Evolutionary conservation across 1,284 basidiomycete genomes (phyloP).

Genomic region (Inonotus obliquus): DNA sequence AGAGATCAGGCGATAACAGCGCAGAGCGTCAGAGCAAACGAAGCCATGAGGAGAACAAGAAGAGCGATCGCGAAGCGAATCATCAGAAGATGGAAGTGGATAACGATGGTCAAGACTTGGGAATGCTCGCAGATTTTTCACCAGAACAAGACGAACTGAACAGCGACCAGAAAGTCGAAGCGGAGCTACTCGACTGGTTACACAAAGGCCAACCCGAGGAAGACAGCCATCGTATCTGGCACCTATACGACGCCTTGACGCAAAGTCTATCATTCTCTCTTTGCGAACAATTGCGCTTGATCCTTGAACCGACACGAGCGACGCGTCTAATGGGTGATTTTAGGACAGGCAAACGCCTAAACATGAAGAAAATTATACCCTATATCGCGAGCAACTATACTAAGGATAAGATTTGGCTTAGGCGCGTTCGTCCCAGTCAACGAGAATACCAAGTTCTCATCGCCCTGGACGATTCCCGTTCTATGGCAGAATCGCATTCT

Average conservation of each 20-base stretch:
- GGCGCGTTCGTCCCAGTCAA: conserved; percentile 89
- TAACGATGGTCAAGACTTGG: background rate
- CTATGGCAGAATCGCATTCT: conserved; percentile 93
- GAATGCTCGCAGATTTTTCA: conserved; percentile 28
- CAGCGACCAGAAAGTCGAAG: conserved; percentile 44
- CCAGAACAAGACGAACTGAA: conserved; percentile 30
- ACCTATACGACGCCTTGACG: conserved; percentile 85
- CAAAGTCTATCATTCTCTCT: conserved; percentile 88
- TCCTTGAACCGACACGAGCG: conserved; percentile 92
- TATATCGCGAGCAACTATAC: conserved; percentile 99
- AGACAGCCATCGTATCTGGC: conserved; percentile 79
- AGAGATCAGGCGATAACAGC: too few species aligned
- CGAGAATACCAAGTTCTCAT: conserved; percentile 96
- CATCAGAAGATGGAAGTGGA: background rate
- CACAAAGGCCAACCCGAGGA: conserved; percentile 51
- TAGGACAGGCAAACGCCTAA: conserved; percentile 95
- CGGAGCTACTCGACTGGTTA: conserved; percentile 61
- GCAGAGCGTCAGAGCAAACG: too few species aligned
- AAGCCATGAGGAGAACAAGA: too few species aligned
- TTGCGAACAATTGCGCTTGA: conserved; percentile 95
- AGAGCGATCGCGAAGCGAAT: too few species aligned
- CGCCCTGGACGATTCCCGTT: conserved; percentile 93
- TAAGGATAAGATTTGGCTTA: conserved; percentile 99
- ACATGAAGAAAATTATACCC: conserved; percentile 99
- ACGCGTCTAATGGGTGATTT: conserved; percentile 97